phyloP scores from a whole-genome alignment of 2,329 filamentous ascomycete species.

The Aspergillus felis region DNA sequence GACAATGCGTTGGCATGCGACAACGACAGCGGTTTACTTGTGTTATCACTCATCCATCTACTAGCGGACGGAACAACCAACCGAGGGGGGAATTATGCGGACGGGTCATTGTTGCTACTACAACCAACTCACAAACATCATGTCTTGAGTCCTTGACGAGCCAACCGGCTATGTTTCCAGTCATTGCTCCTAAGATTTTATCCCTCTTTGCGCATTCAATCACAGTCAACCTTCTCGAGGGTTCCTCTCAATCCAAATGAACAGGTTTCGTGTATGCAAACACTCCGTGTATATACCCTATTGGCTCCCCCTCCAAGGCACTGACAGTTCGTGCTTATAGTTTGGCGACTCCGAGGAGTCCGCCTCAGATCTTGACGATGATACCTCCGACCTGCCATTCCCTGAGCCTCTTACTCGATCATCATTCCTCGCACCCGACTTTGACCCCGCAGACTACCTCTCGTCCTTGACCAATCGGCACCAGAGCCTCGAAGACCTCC shows the following conservation, averaged over 20 bases:
- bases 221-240: neutral
- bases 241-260: conserved; percentile 19
- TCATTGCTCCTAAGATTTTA: too few relatives aligned
- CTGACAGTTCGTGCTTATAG: conserved; percentile 21
- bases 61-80: neutral
- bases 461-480: conserved; percentile 79
- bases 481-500: conserved; percentile 92
- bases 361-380: conserved; percentile 54
- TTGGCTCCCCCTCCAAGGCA: neutral
- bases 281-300: neutral
- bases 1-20: neutral
- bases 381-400: conserved; percentile 70
- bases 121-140: neutral
- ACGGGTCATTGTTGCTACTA: neutral
- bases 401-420: conserved; percentile 76
- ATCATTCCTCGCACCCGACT: conserved; percentile 74
- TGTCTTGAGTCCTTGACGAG: neutral
- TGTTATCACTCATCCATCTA: neutral
- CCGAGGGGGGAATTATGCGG: neutral
- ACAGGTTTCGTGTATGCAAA: conserved; percentile 30
- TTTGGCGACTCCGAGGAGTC: conserved; percentile 46
- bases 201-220: neutral
- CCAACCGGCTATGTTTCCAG: neutral
- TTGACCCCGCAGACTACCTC: conserved; percentile 79
- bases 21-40: neutral